phyloP scores from a whole-genome alignment of 148 eudicot genomes.

The Nepenthes gracilis region DNA sequence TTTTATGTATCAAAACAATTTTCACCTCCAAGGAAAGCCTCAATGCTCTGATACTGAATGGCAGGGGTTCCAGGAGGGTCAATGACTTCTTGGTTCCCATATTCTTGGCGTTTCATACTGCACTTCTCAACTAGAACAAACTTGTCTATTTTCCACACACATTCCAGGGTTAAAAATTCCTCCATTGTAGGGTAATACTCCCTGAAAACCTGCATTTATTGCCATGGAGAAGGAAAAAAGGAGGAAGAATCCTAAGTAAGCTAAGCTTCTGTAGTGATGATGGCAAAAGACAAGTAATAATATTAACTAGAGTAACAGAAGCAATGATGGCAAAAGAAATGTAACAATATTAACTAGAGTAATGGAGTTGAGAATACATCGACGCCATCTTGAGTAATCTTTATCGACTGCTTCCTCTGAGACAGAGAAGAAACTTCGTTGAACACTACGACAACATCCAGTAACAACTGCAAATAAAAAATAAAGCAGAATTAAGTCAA shows the following conservation, averaged over 20 bases:
- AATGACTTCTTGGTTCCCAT: constrained; percentile 21
- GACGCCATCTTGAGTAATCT: constrained; percentile 66
- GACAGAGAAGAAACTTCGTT: constrained; percentile 58
- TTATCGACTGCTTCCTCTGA: constrained; percentile 66
- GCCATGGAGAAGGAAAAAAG: neutral
- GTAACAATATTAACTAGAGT: neutral
- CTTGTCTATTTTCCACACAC: constrained; percentile 70
- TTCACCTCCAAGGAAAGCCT: constrained; percentile 67
- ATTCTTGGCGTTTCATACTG: constrained; percentile 15
- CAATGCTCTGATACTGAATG: constrained; percentile 44
- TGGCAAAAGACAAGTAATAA: neutral
- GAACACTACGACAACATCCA: constrained; percentile 63
- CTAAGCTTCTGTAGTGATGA: neutral
- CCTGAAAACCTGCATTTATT: constrained; percentile 57
- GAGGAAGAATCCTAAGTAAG: neutral
- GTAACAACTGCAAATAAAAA: constrained; percentile 45
- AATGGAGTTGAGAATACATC: constrained; percentile 35
- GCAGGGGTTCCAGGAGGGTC: constrained; percentile 15
- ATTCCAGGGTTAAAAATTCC: constrained; percentile 34
- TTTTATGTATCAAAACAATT: neutral
- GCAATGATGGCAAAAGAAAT: neutral
- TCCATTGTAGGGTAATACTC: constrained; percentile 76
- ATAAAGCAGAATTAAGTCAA: neutral
- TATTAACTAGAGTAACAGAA: neutral
- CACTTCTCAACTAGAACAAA: constrained; percentile 49